These are phyloP conservation scores for Plasmodium gonderi DNA, from an alignment of 169 alveolate species.

Conservation along the genomic window DNA sequence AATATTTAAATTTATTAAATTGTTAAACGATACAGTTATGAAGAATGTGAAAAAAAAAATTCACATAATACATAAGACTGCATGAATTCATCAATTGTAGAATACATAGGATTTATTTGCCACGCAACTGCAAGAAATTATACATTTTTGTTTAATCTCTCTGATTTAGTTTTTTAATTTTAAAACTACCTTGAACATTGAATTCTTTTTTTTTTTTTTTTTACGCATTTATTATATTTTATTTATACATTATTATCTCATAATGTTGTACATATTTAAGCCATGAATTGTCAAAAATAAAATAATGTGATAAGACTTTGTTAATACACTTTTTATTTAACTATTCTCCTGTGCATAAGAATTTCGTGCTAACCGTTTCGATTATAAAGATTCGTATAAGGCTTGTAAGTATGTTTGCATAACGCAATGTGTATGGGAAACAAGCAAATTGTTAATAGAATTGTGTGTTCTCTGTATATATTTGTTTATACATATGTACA, in stretches of 20 bases:
- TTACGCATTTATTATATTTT: background rate
- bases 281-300: conserved; percentile 10
- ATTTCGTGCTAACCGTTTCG: background rate
- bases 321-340: background rate
- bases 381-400: background rate
- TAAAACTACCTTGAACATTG: background rate
- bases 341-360: background rate
- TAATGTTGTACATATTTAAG: background rate
- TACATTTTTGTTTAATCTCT: background rate
- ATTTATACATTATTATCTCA: background rate
- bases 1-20: conserved; percentile 19
- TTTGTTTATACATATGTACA: background rate
- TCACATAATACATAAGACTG: background rate
- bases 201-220: background rate
- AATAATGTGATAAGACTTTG: background rate
- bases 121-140: background rate
- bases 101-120: background rate
- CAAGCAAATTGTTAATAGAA: background rate
- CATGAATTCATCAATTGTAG: background rate
- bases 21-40: conserved; percentile 1
- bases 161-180: background rate
- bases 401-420: background rate
- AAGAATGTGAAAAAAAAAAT: background rate
- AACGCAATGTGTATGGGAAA: background rate
- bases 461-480: background rate